Percentiles rank a stretch among this genome's conserved stretches.
Evolutionary conservation across 306 rosid species (phyloP).

Genomic region (Potentilla sterilis): DNA sequence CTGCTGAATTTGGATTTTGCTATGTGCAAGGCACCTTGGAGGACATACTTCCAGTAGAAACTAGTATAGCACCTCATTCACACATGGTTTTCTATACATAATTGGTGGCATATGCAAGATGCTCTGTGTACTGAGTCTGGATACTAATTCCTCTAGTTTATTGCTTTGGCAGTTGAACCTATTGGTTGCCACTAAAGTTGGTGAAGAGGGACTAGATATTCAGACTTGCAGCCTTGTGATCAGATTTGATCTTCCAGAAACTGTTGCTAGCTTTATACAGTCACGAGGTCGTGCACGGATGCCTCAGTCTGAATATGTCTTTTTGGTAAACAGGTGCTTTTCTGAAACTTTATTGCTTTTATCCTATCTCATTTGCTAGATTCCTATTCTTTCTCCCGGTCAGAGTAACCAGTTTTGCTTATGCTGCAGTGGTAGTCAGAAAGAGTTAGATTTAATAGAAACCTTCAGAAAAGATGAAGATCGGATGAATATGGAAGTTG

Average conservation of each 20-base stretch:
- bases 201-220: constrained; percentile 99
- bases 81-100: not conserved
- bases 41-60: not conserved
- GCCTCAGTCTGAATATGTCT: constrained; percentile 84
- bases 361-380: constrained; percentile 6
- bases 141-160: constrained; percentile 29
- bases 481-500: constrained; percentile 68
- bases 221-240: constrained; percentile 96
- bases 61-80: not conserved
- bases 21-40: not conserved
- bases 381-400: constrained; percentile 16
- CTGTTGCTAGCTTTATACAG: constrained; percentile 97
- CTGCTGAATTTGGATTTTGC: not conserved
- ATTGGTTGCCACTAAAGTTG: constrained; percentile 93
- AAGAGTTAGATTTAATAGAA: constrained; percentile 61
- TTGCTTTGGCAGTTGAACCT: constrained; percentile 70
- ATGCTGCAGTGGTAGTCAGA: constrained; percentile 60
- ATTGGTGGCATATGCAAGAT: constrained; percentile 2
- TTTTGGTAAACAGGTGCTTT: constrained; percentile 87
- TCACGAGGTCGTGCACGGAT: constrained; percentile 98
- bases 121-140: constrained; percentile 17
- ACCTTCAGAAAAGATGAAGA: constrained; percentile 57
- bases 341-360: constrained; percentile 18
- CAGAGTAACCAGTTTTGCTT: constrained; percentile 16
- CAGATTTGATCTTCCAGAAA: constrained; percentile 96